These are phyloP conservation scores for Hanseniaspora lindneri DNA, from an alignment of 805 yeast species.

Conservation along the genomic window DNA sequence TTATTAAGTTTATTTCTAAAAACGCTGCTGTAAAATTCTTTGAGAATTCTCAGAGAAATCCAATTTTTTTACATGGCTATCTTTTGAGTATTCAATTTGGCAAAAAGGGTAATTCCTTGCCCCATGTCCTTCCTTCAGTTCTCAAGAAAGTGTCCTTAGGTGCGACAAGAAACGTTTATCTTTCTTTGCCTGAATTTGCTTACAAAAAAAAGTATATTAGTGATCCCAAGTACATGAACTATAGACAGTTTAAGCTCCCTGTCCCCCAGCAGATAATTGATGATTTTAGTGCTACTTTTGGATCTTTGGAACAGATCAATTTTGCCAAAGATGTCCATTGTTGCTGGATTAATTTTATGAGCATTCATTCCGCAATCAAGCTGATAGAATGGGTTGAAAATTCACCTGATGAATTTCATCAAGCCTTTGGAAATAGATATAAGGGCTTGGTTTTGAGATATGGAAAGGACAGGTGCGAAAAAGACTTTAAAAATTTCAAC, in stretches of 20 bases:
- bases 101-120: slow-evolving; percentile 40
- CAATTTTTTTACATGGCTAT: slow-evolving; percentile 49
- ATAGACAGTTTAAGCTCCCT: slow-evolving; percentile 30
- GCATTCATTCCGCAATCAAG: slow-evolving; percentile 50
- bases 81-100: slow-evolving; percentile 63
- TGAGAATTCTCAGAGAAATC: slow-evolving; percentile 42
- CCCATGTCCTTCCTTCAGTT: slow-evolving; percentile 46
- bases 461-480: slow-evolving; percentile 75
- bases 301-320: slow-evolving; percentile 66
- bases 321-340: slow-evolving; percentile 57
- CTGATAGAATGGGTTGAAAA: slow-evolving; percentile 49
- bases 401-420: slow-evolving; percentile 29
- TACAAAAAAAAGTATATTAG: slow-evolving; percentile 31
- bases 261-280: slow-evolving; percentile 39
- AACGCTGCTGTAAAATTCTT: slow-evolving; percentile 55
- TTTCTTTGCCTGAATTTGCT: slow-evolving; percentile 41
- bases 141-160: slow-evolving; percentile 57
- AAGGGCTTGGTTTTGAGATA: slow-evolving; percentile 46
- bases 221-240: slow-evolving; percentile 27
- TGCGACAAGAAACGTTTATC: slow-evolving; percentile 66
- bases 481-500: slow-evolving; percentile 29
- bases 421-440: slow-evolving; percentile 38
- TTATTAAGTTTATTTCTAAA: slow-evolving; percentile 57
- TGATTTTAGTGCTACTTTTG: slow-evolving; percentile 49
- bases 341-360: slow-evolving; percentile 61